These are phyloP conservation scores for Malus hybrid DNA, from an alignment of 331 rosid genomes.

Conservation along the genomic window DNA sequence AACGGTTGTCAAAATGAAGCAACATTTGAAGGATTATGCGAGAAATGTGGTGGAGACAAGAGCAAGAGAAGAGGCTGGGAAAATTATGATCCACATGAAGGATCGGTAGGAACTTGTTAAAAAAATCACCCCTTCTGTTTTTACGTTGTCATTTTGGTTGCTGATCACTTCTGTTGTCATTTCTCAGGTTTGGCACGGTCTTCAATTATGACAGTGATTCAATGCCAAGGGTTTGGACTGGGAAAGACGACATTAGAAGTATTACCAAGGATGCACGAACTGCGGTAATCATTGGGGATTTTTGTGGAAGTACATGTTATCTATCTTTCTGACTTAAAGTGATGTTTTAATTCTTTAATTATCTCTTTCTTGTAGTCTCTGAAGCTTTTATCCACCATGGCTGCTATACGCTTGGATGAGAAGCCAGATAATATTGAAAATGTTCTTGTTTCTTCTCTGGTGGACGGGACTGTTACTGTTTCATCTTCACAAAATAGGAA, in stretches of 20 bases:
- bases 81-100: conserved; percentile 74
- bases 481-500: conserved; percentile 39
- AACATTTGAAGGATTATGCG: conserved; percentile 48
- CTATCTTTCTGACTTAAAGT: neutral
- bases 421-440: conserved; percentile 64
- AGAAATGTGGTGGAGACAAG: conserved; percentile 67
- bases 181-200: conserved; percentile 71
- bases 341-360: conserved; percentile 7
- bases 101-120: conserved; percentile 49
- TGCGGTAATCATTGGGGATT: conserved; percentile 33
- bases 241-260: conserved; percentile 70
- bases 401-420: conserved; percentile 84
- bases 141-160: neutral
- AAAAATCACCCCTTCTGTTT: neutral
- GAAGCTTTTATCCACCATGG: conserved; percentile 67
- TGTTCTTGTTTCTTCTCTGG: conserved; percentile 39
- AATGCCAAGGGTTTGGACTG: conserved; percentile 88
- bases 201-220: conserved; percentile 82
- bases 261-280: conserved; percentile 73
- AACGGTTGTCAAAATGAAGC: conserved; percentile 39
- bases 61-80: conserved; percentile 81
- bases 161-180: conserved; percentile 12
- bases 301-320: neutral
- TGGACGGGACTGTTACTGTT: conserved; percentile 39
- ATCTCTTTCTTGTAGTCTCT: conserved; percentile 50